Percentiles rank a stretch among this genome's conserved stretches.
Evolutionary conservation across 345 rosid genomes (phyloP).

Genomic region (Gossypium bickii): DNA sequence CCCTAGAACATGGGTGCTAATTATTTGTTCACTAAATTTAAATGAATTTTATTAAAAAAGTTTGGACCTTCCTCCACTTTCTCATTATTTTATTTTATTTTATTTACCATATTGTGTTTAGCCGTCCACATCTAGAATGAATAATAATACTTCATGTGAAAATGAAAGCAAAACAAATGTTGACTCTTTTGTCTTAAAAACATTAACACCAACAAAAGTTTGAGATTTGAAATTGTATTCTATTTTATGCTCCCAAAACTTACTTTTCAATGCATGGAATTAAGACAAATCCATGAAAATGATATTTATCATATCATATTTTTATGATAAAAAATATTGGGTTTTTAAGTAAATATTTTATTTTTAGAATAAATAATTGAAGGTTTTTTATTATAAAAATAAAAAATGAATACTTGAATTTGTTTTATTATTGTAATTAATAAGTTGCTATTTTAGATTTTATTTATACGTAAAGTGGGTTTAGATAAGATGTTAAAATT

Average conservation of each 20-base stretch:
- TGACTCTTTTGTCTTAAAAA: not conserved
- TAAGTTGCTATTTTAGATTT: too few relatives aligned
- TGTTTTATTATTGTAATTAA: too few relatives aligned
- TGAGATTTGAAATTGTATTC: not conserved
- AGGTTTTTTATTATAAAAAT: too few relatives aligned
- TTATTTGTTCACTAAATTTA: not conserved
- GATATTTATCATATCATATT: not conserved
- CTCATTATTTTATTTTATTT: not conserved
- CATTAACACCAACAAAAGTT: not conserved
- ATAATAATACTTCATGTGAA: not conserved
- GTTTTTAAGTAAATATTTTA: not conserved
- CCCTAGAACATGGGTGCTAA: too few relatives aligned
- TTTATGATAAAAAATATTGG: not conserved
- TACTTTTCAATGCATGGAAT: not conserved
- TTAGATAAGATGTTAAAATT: too few relatives aligned
- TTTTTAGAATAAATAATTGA: too few relatives aligned
- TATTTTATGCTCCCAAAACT: not conserved
- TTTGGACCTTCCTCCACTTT: not conserved
- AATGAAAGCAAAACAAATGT: not conserved
- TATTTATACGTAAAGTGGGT: too few relatives aligned
- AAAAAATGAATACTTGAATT: too few relatives aligned
- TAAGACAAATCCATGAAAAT: not conserved
- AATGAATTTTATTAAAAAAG: not conserved
- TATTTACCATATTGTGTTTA: not conserved
- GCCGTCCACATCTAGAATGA: slow-evolving; percentile 5